phyloP scores from a whole-genome alignment of 768 basidiomycete species.

The Suillus subluteus region DNA sequence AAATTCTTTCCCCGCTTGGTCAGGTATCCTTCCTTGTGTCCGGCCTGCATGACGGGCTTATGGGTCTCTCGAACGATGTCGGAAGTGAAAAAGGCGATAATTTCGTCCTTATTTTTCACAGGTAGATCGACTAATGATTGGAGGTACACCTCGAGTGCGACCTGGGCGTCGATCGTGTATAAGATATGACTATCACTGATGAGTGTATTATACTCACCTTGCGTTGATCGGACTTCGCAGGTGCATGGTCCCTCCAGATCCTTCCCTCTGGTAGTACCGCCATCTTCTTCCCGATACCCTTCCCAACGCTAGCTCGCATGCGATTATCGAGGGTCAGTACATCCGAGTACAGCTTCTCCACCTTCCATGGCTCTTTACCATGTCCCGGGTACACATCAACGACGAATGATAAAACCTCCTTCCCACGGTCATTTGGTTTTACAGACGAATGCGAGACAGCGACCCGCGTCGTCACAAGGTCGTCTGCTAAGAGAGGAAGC shows the following conservation, averaged over 20 bases:
- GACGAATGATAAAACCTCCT: constrained; percentile 90
- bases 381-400: constrained; percentile 73
- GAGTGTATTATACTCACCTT: constrained; percentile 60
- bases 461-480: constrained; percentile 75
- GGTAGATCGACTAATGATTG: constrained; percentile 82
- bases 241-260: constrained; percentile 96
- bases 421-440: constrained; percentile 85
- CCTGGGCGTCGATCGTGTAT: constrained; percentile 40
- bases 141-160: constrained; percentile 82
- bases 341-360: constrained; percentile 95
- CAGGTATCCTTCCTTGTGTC: constrained; percentile 93
- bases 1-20: constrained; percentile 98
- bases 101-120: constrained; percentile 84
- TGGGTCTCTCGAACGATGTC: constrained; percentile 80
- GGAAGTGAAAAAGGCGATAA: constrained; percentile 90
- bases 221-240: constrained; percentile 93
- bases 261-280: constrained; percentile 85
- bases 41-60: constrained; percentile 76
- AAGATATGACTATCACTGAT: constrained; percentile 18
- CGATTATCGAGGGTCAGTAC: constrained; percentile 86
- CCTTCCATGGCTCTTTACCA: constrained; percentile 74
- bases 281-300: constrained; percentile 77
- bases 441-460: constrained; percentile 82
- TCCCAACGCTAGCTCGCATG: constrained; percentile 60
- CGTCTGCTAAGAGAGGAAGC: constrained; percentile 67